phyloP scores from a whole-genome alignment of 1,139 yeast species.

The Saccharomyces hybrid region DNA sequence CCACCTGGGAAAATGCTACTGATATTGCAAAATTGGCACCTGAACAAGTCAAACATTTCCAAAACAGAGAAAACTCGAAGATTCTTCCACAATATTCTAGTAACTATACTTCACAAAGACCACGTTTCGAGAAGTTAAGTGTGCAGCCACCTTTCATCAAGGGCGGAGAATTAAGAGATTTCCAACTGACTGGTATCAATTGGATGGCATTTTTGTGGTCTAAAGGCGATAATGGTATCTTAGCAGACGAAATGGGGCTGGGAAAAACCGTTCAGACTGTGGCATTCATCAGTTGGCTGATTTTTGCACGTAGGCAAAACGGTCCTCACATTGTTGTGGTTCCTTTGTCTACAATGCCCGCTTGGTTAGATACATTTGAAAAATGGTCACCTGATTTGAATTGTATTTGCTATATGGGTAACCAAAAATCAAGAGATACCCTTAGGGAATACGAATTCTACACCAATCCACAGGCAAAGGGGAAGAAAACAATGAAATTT shows the following conservation, averaged over 20 bases:
- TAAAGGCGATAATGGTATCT: conserved; percentile 62
- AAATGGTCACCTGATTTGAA: conserved; percentile 74
- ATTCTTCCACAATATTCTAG: conserved; percentile 79
- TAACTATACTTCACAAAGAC: conserved; percentile 68
- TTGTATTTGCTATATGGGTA: conserved; percentile 88
- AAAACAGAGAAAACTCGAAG: conserved; percentile 72
- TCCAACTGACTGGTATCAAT: conserved; percentile 69
- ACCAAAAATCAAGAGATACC: conserved; percentile 72
- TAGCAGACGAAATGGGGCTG: conserved; percentile 26
- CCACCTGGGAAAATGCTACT: conserved; percentile 95
- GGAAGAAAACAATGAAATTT: conserved; percentile 64
- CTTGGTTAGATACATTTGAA: conserved; percentile 70
- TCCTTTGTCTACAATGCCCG: conserved; percentile 79
- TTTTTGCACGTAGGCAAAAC: conserved; percentile 66
- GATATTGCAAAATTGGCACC: conserved; percentile 82
- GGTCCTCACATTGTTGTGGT: conserved; percentile 88
- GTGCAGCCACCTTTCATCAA: conserved; percentile 89
- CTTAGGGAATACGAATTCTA: conserved; percentile 84
- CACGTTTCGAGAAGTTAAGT: conserved; percentile 78
- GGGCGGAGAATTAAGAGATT: conserved; percentile 89
- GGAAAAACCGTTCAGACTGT: conserved; percentile 91
- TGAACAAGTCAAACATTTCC: conserved; percentile 73
- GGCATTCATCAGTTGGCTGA: conserved; percentile 75
- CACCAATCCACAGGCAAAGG: conserved; percentile 41
- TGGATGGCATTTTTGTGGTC: conserved; percentile 86